Conservation (phyloP, 192 early-diverging fungal genomes). For the Gamsiella multidivaricata region DNA sequence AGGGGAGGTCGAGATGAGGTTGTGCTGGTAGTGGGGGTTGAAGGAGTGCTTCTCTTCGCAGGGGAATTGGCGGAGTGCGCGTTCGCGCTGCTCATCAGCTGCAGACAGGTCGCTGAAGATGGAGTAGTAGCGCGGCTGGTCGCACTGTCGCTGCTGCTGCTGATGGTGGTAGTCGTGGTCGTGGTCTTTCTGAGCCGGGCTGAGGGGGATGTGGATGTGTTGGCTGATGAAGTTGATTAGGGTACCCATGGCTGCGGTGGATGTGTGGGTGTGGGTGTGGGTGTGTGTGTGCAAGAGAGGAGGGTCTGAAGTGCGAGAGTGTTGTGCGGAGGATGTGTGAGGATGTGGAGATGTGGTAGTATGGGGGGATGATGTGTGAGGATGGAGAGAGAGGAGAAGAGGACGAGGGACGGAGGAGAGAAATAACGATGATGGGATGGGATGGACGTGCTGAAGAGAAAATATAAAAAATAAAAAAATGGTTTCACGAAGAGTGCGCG, state of each 20-base stretch:
- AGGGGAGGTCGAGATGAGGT: constrained; percentile 24
- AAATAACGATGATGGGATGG: background rate
- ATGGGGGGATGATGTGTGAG: background rate
- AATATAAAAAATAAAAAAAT: background rate
- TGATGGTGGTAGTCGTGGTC: constrained; percentile 14
- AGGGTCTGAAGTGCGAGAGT: background rate
- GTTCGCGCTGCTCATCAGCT: constrained; percentile 12
- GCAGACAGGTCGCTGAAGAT: constrained; percentile 20
- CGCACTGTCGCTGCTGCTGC: background rate
- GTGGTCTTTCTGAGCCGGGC: background rate
- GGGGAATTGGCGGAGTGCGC: constrained; percentile 21
- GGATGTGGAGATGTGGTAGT: background rate
- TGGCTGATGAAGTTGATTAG: constrained; percentile 33
- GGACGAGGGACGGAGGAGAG: background rate
- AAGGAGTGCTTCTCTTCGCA: constrained; percentile 44
- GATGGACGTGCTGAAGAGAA: background rate
- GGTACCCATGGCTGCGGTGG: constrained; percentile 8
- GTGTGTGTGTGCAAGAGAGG: background rate
- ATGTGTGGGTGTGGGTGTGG: background rate
- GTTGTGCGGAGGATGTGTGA: background rate
- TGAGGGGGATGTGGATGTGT: constrained; percentile 10
- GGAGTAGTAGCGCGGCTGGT: constrained; percentile 21
- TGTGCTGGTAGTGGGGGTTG: constrained; percentile 49
- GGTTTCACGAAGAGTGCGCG: no score
- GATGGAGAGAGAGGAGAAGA: constrained; percentile 9